Evolutionary conservation across 768 basidiomycete genomes (phyloP), one percentile per base, ranked within the genome.

Genomic region (Sarcomyxa edulis): DNA sequence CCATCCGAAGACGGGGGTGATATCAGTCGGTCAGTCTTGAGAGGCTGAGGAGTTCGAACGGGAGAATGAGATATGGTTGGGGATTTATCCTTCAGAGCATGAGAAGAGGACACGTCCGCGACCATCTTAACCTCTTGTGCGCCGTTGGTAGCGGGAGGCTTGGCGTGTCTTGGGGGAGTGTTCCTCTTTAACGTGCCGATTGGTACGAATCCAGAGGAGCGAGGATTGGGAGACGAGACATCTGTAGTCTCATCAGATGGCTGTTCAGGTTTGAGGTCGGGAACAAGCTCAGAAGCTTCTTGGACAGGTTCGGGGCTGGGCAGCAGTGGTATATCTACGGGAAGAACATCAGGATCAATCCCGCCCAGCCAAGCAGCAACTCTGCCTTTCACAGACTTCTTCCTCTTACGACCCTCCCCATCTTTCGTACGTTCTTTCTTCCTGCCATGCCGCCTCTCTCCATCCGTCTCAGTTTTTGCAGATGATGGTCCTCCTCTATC

Each of bases 321-420:
- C 22, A 69, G 61, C 27, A 68, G 61, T 28, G 65, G 60, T 18
- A 62, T 55, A 23, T 80, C 72, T 39, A 70, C 59, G 5, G 74
- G 75, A 2, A 78, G 76, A 4, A 61, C 65, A 28, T 71, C 73
- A 4, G 73, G 66, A 36, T 81, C 80, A 33, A 88, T 76, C 7
- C 61, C 68, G 20, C 81, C 85, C 43, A 90, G 49, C 86, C 86
- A 90, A 6, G 80, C 84, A 7, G 85, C 70, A n/a, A 90, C 78
- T 16, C 83, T 64, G 6, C 84, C 84, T 43, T 83, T 82, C 7
- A 78, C 76, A 38, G 76, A 51, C 43, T 52, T 50, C 22, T 49
- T 43, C 37, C 42, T 45, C 44, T 43, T 48, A 18, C 43, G 30
- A 30, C 41, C 43, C 28, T 46, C 50, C 6, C 40, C 47, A 29